Evolutionary conservation across 2,329 filamentous ascomycete species (phyloP), one percentile per base, ranked within the genome.

Genomic region (Diaporthe helianthi): DNA sequence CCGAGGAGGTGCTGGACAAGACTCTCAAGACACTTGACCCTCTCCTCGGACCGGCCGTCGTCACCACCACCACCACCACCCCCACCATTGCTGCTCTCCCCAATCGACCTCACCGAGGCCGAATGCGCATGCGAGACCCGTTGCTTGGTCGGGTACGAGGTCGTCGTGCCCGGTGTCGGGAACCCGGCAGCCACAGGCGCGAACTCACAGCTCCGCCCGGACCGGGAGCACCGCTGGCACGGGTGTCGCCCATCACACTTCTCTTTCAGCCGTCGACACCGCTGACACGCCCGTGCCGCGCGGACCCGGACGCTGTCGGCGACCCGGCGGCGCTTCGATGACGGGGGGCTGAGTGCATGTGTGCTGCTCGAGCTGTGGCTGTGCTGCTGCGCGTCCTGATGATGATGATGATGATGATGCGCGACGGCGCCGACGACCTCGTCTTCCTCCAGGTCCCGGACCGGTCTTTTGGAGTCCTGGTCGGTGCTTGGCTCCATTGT

Each of bases 181-280:
- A 55, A 55, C 22, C 46, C 31, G 4, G 44, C 31, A 0, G 52
- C 46, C 10, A 65, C 46, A 4, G 71, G 65, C 0, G 68, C 51
- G 64, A 74, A 74, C 47, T 72, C 69, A 64, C 73, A 74, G 12
- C 51, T 69, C 10, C 69, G 69, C 10, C 72, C 72, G 2, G 69
- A 70, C 4, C 73, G 68, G 15, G 58, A 26, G 26, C 73, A 74
- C 0, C 73, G 60, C 33, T 70, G 66, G 51, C 73, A 73, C 15
- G 73, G 73, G 55, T 72, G 72, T 17, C 67, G 69, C 1, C 73
- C 73, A 15, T 74, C 70, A 46, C 73, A 74, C 24, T 73, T 74
- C 58, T 74, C 73, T 67, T 74, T 74, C 9, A 73, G 66, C 17
- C 72, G 65, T 22, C 73, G 73, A 61, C 73, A 74, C 26, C 70